These are phyloP conservation scores for Colletotrichum camelliae DNA, from an alignment of 2,329 filamentous ascomycete genomes.

Conservation along the genomic window DNA sequence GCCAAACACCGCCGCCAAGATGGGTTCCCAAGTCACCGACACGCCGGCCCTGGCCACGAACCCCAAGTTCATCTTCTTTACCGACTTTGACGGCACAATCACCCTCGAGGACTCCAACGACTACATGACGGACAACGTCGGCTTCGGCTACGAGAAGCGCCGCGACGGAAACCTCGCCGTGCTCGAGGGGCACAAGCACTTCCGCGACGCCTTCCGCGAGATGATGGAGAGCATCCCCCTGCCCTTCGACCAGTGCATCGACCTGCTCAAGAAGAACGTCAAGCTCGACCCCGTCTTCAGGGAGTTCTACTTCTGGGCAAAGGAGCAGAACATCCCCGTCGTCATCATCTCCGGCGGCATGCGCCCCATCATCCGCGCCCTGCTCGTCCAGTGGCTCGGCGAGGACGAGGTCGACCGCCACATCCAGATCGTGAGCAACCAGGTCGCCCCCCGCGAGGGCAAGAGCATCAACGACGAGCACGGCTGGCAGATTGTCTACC, in stretches of 20 bases:
- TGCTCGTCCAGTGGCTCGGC: slow-evolving; percentile 83
- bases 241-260: slow-evolving; percentile 83
- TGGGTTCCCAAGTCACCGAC: slow-evolving; percentile 46
- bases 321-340: slow-evolving; percentile 83
- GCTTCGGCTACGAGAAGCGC: slow-evolving; percentile 77
- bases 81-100: slow-evolving; percentile 97
- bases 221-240: slow-evolving; percentile 90
- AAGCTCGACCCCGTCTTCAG: slow-evolving; percentile 87
- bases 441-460: slow-evolving; percentile 67
- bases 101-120: slow-evolving; percentile 74
- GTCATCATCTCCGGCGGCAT: slow-evolving; percentile 93
- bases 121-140: slow-evolving; percentile 87
- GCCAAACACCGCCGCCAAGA: slow-evolving; percentile 32
- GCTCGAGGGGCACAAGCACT: slow-evolving; percentile 71
- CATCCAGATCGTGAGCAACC: slow-evolving; percentile 91
- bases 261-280: slow-evolving; percentile 81
- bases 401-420: slow-evolving; percentile 70
- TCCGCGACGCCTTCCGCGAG: slow-evolving; percentile 85
- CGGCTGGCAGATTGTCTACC: slow-evolving; percentile 89
- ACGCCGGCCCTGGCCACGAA: slow-evolving; percentile 68
- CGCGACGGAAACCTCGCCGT: slow-evolving; percentile 77
- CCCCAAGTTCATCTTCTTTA: slow-evolving; percentile 97
- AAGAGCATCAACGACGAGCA: slow-evolving; percentile 79
- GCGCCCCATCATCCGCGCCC: slow-evolving; percentile 85
- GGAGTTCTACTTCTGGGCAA: slow-evolving; percentile 85